phyloP scores from a whole-genome alignment of 805 yeast genomes.

The Cyberlindnera subsufficiens region DNA sequence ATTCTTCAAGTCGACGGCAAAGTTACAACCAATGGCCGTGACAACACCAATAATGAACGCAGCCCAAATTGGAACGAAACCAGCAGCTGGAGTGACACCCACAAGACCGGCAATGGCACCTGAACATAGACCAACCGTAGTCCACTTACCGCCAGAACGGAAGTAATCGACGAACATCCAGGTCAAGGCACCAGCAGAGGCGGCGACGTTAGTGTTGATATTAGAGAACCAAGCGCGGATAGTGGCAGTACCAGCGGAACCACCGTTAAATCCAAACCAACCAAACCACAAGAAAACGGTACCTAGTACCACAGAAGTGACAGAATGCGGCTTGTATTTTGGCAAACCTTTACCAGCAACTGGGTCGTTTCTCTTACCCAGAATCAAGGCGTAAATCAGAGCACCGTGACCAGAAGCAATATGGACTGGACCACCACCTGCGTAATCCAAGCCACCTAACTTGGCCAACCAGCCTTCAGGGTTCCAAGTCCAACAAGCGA shows the following conservation, averaged over 20 bases:
- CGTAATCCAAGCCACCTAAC: slow-evolving; percentile 89
- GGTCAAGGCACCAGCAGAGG: slow-evolving; percentile 85
- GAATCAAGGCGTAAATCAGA: slow-evolving; percentile 81
- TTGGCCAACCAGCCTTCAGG: slow-evolving; percentile 81
- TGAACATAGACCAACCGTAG: slow-evolving; percentile 89
- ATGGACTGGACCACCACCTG: slow-evolving; percentile 99
- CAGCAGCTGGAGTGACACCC: slow-evolving; percentile 96
- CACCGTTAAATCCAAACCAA: slow-evolving; percentile 99
- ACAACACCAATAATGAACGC: slow-evolving; percentile 79
- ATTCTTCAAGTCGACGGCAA: slow-evolving; percentile 76
- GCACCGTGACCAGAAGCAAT: slow-evolving; percentile 94
- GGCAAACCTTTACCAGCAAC: slow-evolving; percentile 51
- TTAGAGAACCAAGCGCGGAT: slow-evolving; percentile 94
- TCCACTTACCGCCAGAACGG: slow-evolving; percentile 84
- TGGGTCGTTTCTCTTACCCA: slow-evolving; percentile 91
- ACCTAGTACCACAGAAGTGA: slow-evolving; percentile 84
- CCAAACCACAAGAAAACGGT: slow-evolving; percentile 96
- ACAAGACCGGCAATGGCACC: slow-evolving; percentile 94
- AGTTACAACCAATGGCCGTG: slow-evolving; percentile 74
- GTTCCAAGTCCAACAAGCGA: slow-evolving; percentile 98
- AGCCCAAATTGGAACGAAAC: slow-evolving; percentile 89
- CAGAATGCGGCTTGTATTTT: slow-evolving; percentile 90
- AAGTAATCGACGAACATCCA: slow-evolving; percentile 88
- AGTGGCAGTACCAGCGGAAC: slow-evolving; percentile 90
- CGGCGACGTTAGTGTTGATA: slow-evolving; percentile 90